Evolutionary conservation across 208 protist genomes (phyloP).

Genomic region (Crithidia acanthocephali): DNA sequence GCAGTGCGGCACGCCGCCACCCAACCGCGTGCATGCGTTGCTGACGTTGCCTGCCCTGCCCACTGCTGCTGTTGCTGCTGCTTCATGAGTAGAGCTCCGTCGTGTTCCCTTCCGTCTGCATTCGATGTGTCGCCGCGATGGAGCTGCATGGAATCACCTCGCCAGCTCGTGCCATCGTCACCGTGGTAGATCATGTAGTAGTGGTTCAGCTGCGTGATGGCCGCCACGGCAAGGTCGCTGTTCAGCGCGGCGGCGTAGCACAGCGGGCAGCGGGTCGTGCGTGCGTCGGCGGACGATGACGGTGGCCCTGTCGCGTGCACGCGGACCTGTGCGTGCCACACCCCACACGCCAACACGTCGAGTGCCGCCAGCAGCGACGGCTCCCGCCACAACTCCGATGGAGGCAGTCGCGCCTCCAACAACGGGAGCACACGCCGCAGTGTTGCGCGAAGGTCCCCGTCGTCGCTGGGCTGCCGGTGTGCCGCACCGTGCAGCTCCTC

Average conservation of each 20-base stretch:
- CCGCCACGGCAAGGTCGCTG: constrained; percentile 49
- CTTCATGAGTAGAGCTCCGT: no score
- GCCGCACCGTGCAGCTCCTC: background rate
- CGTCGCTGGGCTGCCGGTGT: background rate
- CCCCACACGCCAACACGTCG: constrained; percentile 35
- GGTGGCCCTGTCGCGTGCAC: constrained; percentile 21
- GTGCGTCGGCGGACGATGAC: no score
- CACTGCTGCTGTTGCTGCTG: background rate
- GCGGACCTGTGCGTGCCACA: constrained; percentile 31
- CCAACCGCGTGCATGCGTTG: constrained; percentile 12
- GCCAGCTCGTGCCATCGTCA: background rate
- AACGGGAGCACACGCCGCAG: constrained; percentile 20
- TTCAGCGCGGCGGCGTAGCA: constrained; percentile 63
- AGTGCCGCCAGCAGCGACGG: constrained; percentile 59
- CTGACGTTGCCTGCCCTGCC: background rate
- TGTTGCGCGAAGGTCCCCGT: background rate
- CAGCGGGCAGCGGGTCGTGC: constrained; percentile 50
- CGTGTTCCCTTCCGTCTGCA: no score
- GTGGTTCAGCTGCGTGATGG: constrained; percentile 30
- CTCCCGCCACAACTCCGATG: constrained; percentile 55
- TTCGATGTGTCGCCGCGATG: no score
- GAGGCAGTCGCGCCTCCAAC: constrained; percentile 26
- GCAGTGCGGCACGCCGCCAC: constrained; percentile 34
- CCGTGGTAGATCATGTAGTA: constrained; percentile 37
- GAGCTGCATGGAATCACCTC: no score